These are phyloP conservation scores for Geotrichum klebahnii DNA, from an alignment of 1,139 yeast species.

Conservation along the genomic window DNA sequence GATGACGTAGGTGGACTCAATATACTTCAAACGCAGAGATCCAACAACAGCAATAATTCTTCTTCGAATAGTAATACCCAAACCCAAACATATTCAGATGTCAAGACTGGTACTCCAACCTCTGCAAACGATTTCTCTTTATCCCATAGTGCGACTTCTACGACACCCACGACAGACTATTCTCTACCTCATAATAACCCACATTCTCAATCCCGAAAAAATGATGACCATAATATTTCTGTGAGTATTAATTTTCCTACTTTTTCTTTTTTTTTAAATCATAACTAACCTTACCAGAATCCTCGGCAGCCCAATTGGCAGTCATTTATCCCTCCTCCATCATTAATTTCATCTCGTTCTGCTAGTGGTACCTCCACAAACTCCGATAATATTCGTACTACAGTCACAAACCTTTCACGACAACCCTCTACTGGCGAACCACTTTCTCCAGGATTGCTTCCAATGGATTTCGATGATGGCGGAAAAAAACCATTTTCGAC, in stretches of 20 bases:
- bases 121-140: constrained; percentile 5
- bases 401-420: not conserved
- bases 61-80: constrained; percentile 3
- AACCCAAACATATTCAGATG: not conserved
- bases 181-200: not conserved
- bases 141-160: not conserved
- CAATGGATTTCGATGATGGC: constrained; percentile 9
- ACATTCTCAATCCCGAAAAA: too few species aligned
- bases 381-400: constrained; percentile 1
- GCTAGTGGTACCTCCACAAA: not conserved
- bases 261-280: not conserved
- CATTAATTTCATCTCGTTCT: not conserved
- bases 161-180: not conserved
- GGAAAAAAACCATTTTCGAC: constrained; percentile 11
- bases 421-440: not conserved
- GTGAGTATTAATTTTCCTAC: not conserved
- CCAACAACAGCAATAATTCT: not conserved
- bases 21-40: not conserved
- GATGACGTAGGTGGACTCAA: constrained; percentile 4
- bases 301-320: constrained; percentile 19
- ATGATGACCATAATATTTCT: not conserved
- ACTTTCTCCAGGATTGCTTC: not conserved
- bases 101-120: constrained; percentile 2
- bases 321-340: constrained; percentile 12
- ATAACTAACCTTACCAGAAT: not conserved